Percentiles rank a stretch among this genome's conserved stretches.
These are phyloP conservation scores for Chlorella sp. DNA, from an alignment of 139 green algal genomes.

Conservation along the genomic window DNA sequence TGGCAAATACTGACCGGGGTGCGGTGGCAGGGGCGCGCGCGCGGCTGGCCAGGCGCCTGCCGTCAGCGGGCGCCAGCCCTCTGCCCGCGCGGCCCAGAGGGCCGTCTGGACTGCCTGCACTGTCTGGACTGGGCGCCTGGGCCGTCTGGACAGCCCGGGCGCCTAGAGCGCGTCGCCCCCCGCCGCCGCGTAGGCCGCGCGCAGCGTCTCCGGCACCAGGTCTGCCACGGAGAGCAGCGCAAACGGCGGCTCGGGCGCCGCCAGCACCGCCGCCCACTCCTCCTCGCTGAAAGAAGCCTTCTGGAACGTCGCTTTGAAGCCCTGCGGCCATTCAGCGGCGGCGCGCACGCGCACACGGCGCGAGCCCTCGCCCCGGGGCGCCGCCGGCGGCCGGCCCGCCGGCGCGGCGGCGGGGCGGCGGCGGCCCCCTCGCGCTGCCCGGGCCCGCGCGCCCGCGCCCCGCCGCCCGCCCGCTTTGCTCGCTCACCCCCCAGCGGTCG, in stretches of 20 bases:
- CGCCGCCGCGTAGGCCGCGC: slow-evolving; percentile 20
- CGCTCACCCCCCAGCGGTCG: slow-evolving; percentile 55
- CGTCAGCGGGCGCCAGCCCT: no score
- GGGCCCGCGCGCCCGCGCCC: not conserved
- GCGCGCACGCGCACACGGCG: not conserved
- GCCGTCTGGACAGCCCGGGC: not conserved
- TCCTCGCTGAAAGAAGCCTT: not conserved
- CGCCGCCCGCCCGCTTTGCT: not conserved
- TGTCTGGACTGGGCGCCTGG: no score
- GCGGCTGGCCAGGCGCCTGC: no score
- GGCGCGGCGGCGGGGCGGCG: no score
- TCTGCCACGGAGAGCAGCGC: slow-evolving; percentile 21
- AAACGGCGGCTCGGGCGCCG: slow-evolving; percentile 30
- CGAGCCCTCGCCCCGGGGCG: no score
- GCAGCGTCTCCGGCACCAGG: slow-evolving; percentile 13
- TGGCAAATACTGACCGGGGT: no score
- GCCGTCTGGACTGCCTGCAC: no score
- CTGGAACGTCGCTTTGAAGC: slow-evolving; percentile 37
- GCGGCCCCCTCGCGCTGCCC: not conserved
- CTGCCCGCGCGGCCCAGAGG: no score
- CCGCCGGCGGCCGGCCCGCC: no score
- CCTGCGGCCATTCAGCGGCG: slow-evolving; percentile 2
- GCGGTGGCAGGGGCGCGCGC: no score
- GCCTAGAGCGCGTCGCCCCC: slow-evolving; percentile 28
- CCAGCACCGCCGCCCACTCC: slow-evolving; percentile 13